Evolutionary conservation across 2,329 filamentous ascomycete species (phyloP), one percentile per base, ranked within the genome.

Genomic region (Elsinoe fawcettii): DNA sequence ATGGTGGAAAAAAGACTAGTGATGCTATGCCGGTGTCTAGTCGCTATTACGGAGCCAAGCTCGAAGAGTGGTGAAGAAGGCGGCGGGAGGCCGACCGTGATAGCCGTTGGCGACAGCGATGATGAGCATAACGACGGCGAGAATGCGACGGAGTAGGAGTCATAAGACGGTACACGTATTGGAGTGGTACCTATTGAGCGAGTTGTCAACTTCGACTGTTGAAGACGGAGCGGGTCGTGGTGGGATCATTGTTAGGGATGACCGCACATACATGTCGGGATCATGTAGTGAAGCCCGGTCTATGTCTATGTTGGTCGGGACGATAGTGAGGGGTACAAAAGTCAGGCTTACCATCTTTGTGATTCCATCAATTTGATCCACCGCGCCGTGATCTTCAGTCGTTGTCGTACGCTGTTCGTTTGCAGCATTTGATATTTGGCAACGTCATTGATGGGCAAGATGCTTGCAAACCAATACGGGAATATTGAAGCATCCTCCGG

Each of bases 391-490:
- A 95, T 86, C 74, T 95, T 95, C 57, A 96, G 71, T 58, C 91
- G 77, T 66, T 90, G 84, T 59, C 91, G 78, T 3, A 95, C 89
- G 63, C 87, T 92, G 2, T 78, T 84, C 4, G 86, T 87, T 11
- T 77, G 77, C 12, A 96, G 73, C 18, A 96, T 73, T 11, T 80
- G 77, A 63, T 95, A 95, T 68, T 92, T 95, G 65, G 93, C 86
- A 25, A 83, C 75, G 23, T 93, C 87, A 12, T 81, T 79, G 36
- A 93, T 83, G 0, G 90, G 90, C 11, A 95, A 71, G 18, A 93
- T 84, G 66, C 83, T 88, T 8, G 87, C 90, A 63, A 96, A 86
- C 91, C 91, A 96, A 79, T 90, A 96, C 0, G 90, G 88, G 63
- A 96, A 93, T 1, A 82, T 70, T 2, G 84, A 84, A 0, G 89